These are phyloP conservation scores for Plenodomus biglobosus DNA, from an alignment of 2,329 filamentous ascomycete genomes.

Conservation along the genomic window DNA sequence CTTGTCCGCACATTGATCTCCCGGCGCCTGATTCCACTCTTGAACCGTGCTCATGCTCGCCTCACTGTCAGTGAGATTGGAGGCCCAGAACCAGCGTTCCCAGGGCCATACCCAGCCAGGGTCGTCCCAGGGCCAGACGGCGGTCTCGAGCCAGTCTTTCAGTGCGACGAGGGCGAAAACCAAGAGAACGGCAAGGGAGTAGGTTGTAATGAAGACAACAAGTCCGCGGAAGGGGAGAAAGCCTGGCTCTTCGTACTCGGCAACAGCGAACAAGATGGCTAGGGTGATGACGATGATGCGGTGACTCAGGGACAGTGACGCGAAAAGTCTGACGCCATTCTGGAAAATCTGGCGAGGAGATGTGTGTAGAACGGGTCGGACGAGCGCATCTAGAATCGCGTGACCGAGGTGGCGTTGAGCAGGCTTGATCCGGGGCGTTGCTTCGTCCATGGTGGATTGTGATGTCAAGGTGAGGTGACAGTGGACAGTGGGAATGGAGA, in stretches of 20 bases:
- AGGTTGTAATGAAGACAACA: neutral
- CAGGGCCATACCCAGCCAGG: slow-evolving; percentile 10
- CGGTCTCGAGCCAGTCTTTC: slow-evolving; percentile 3
- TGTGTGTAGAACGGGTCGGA: neutral
- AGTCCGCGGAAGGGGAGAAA: neutral
- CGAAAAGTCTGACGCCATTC: neutral
- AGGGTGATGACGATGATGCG: neutral
- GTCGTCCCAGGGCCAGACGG: slow-evolving; percentile 10
- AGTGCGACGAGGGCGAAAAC: slow-evolving; percentile 3
- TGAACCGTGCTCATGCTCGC: neutral
- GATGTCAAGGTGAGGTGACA: neutral
- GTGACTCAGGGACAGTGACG: neutral
- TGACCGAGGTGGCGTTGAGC: neutral
- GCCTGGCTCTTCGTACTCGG: neutral
- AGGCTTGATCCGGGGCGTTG: neutral
- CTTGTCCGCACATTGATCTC: no score
- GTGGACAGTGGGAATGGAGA: neutral
- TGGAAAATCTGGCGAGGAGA: neutral
- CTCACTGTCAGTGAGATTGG: neutral
- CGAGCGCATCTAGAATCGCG: neutral
- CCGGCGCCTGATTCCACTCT: neutral
- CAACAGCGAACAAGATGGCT: neutral
- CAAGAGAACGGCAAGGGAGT: neutral
- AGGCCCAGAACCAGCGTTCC: slow-evolving; percentile 6
- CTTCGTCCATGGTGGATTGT: neutral